These are phyloP conservation scores for Auriscalpium microsporum DNA, from an alignment of 768 basidiomycete species.

Conservation along the genomic window DNA sequence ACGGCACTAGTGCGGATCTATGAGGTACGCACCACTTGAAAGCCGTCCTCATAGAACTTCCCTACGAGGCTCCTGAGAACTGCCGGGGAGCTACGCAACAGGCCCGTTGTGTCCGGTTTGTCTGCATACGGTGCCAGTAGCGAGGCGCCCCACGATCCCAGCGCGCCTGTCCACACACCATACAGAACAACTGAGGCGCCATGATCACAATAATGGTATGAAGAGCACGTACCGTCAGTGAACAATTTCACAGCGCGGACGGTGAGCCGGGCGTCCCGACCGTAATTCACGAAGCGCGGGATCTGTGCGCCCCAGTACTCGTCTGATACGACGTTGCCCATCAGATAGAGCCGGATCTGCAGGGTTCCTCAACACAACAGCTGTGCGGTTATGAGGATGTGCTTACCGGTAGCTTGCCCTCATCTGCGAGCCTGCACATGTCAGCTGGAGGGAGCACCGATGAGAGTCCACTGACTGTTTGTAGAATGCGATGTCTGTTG, in stretches of 20 bases:
- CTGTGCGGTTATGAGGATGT: neutral
- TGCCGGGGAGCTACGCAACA: slow-evolving; percentile 53
- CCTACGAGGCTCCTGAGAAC: slow-evolving; percentile 45
- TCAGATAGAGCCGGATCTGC: slow-evolving; percentile 54
- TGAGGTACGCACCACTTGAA: slow-evolving; percentile 65
- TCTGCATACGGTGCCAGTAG: slow-evolving; percentile 80
- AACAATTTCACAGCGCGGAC: slow-evolving; percentile 66
- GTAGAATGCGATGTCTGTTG: slow-evolving; percentile 52
- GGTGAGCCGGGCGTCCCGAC: slow-evolving; percentile 23
- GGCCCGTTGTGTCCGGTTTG: slow-evolving; percentile 59
- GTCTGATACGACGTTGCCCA: slow-evolving; percentile 36
- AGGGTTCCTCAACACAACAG: neutral
- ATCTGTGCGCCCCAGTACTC: slow-evolving; percentile 31
- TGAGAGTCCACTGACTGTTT: slow-evolving; percentile 37
- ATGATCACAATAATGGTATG: neutral
- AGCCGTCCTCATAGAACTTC: slow-evolving; percentile 62
- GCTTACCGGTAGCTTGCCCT: slow-evolving; percentile 59
- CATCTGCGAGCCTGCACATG: slow-evolving; percentile 52
- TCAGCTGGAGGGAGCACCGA: neutral
- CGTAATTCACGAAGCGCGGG: slow-evolving; percentile 21
- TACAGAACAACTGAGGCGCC: neutral
- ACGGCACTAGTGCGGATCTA: neutral
- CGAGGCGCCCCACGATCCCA: slow-evolving; percentile 91
- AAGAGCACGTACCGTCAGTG: slow-evolving; percentile 50
- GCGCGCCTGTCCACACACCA: slow-evolving; percentile 46